Percentiles rank a stretch among this genome's conserved stretches.
phyloP scores from a whole-genome alignment of 306 rosid species.

The Quillaja saponaria region DNA sequence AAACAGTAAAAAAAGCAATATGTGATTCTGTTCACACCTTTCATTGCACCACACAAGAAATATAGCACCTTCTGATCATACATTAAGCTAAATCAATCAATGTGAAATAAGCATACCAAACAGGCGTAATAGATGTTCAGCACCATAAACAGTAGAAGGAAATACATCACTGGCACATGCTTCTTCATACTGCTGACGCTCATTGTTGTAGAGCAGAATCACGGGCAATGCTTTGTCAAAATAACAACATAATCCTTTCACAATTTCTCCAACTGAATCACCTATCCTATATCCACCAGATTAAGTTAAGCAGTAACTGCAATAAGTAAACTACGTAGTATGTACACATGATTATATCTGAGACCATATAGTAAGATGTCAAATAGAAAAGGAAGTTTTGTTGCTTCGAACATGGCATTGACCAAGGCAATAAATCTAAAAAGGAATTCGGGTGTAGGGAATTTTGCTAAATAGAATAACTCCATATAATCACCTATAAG shows the following conservation, averaged over 20 bases:
- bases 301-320: slow-evolving; percentile 5
- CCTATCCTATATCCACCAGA: slow-evolving; percentile 48
- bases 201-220: slow-evolving; percentile 75
- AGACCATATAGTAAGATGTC: too few species aligned
- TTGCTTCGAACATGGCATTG: too few species aligned
- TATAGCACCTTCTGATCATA: neutral
- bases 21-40: neutral
- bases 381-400: too few species aligned
- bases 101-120: slow-evolving; percentile 56
- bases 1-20: neutral
- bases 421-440: too few species aligned
- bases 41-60: slow-evolving; percentile 5
- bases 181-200: slow-evolving; percentile 71
- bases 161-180: slow-evolving; percentile 43
- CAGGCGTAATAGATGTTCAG: slow-evolving; percentile 90
- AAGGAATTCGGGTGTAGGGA: too few species aligned
- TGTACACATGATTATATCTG: neutral
- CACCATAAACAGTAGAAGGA: slow-evolving; percentile 82
- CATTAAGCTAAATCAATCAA: slow-evolving; percentile 10
- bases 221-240: slow-evolving; percentile 83
- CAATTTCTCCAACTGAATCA: slow-evolving; percentile 58
- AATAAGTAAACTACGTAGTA: slow-evolving; percentile 8
- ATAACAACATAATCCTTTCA: slow-evolving; percentile 71
- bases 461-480: too few species aligned
- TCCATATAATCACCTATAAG: too few species aligned